Percentiles rank a stretch among this genome's conserved stretches.
Conservation (phyloP, 139 green algal genomes). For the Ettlia oleoabundans region DNA sequence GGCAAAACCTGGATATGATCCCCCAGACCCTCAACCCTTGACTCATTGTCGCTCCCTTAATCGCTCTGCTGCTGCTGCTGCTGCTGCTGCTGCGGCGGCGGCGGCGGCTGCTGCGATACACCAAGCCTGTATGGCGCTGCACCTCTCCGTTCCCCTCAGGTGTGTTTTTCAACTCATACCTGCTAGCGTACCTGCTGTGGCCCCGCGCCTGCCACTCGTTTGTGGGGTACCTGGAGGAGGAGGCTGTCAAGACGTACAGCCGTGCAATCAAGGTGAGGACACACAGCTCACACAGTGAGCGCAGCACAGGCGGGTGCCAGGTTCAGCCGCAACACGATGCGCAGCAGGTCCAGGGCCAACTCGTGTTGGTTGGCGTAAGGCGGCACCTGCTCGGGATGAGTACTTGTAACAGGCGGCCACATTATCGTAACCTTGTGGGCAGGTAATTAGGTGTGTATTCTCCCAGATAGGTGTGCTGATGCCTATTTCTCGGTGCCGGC, state of each 20-base stretch:
- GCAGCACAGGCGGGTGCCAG: not conserved
- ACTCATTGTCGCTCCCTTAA: too few species aligned
- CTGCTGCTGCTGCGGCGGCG: not conserved
- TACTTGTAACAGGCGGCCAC: too few species aligned
- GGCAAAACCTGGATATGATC: too few species aligned
- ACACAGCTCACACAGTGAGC: not conserved
- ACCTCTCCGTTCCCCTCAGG: conserved; percentile 50
- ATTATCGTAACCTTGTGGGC: too few species aligned
- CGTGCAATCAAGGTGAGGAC: conserved; percentile 58
- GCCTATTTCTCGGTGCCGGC: too few species aligned
- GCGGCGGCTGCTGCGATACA: not conserved
- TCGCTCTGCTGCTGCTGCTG: too few species aligned
- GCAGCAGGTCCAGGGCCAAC: not conserved
- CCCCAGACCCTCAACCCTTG: too few species aligned
- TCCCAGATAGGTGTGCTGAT: too few species aligned
- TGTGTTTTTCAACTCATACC: conserved; percentile 91
- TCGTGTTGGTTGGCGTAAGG: too few species aligned
- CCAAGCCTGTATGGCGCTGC: not conserved
- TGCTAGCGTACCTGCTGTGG: conserved; percentile 82
- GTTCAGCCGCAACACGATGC: not conserved
- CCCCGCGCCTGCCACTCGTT: conserved; percentile 85
- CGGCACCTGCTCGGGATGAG: too few species aligned
- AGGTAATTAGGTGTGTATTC: too few species aligned
- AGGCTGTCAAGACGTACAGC: conserved; percentile 96
- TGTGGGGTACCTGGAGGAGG: conserved; percentile 96